phyloP scores from a whole-genome alignment of 257 asterid genomes.

The Salvia hispanica region DNA sequence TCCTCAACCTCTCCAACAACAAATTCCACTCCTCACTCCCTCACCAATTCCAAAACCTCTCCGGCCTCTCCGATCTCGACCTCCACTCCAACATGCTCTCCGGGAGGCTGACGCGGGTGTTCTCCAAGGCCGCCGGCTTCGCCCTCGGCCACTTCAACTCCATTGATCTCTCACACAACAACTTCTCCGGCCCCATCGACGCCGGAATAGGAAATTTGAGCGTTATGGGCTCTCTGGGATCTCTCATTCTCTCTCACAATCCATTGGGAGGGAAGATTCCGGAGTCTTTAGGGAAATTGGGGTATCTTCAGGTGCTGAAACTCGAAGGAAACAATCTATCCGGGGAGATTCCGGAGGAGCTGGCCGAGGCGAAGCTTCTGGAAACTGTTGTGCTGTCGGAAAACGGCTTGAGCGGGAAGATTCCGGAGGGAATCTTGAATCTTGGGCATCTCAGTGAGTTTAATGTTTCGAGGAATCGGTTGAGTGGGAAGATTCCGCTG shows the following conservation, averaged over 20 bases:
- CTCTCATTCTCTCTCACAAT: conserved; percentile 58
- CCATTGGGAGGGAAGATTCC: conserved; percentile 54
- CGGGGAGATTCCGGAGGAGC: conserved; percentile 54
- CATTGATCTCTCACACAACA: conserved; percentile 58
- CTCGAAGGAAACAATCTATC: conserved; percentile 42
- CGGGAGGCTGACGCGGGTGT: conserved; percentile 41
- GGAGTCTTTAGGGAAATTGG: conserved; percentile 51
- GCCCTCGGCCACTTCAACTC: conserved; percentile 47
- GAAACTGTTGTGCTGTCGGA: conserved; percentile 44
- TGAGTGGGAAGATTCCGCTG: conserved; percentile 64
- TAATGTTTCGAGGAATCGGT: conserved; percentile 51
- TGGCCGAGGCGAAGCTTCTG: conserved; percentile 42
- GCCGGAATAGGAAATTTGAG: conserved; percentile 45
- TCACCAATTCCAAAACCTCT: conserved; percentile 47
- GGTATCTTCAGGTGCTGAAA: conserved; percentile 35
- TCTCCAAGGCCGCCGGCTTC: conserved; percentile 39
- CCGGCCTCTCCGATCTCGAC: conserved; percentile 50
- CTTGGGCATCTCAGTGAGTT: conserved; percentile 44
- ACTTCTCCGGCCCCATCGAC: conserved; percentile 45
- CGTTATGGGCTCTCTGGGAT: conserved; percentile 30
- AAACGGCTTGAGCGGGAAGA: conserved; percentile 54
- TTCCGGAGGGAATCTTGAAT: conserved; percentile 55
- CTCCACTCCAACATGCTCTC: conserved; percentile 68
- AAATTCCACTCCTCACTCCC: conserved; percentile 54
- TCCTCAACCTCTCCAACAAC: conserved; percentile 61